Conservation (phyloP, 2,329 filamentous ascomycete species). For the Mycocentrospora acerina region DNA sequence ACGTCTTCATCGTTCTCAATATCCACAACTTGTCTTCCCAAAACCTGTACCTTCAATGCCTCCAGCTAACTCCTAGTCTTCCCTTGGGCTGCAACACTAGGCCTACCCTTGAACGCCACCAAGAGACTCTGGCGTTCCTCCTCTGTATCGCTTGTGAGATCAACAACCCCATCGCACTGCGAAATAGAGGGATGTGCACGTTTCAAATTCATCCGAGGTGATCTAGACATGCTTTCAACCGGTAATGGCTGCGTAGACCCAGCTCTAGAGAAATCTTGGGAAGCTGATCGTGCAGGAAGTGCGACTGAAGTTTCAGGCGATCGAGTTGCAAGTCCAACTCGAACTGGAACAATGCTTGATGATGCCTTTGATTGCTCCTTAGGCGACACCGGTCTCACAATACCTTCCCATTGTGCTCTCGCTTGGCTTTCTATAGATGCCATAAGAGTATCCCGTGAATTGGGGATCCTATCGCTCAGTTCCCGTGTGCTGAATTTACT, state of each 20-base stretch:
- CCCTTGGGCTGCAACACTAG: not conserved
- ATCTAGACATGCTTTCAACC: conserved; percentile 1
- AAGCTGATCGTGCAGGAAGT: not conserved
- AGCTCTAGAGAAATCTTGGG: not conserved
- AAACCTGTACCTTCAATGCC: too few relatives aligned
- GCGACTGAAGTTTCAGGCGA: not conserved
- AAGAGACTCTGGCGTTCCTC: conserved; percentile 15
- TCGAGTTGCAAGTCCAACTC: too few relatives aligned
- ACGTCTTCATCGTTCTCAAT: too few relatives aligned
- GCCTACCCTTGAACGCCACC: conserved; percentile 10
- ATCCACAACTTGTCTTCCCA: too few relatives aligned
- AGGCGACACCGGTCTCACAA: conserved; percentile 2
- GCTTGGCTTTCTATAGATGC: conserved; percentile 1
- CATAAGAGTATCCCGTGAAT: not conserved
- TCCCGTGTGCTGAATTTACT: too few relatives aligned
- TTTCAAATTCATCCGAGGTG: not conserved
- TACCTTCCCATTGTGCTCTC: conserved; percentile 4
- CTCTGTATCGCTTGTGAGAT: conserved; percentile 19
- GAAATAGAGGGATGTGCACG: not conserved
- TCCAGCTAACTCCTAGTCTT: too few relatives aligned
- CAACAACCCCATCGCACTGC: conserved; percentile 9
- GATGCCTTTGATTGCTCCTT: too few relatives aligned
- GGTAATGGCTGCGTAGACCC: not conserved
- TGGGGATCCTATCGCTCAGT: not conserved
- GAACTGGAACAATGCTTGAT: too few relatives aligned